phyloP scores from a whole-genome alignment of 148 eudicot genomes.

The Rhododendron mucronatum region DNA sequence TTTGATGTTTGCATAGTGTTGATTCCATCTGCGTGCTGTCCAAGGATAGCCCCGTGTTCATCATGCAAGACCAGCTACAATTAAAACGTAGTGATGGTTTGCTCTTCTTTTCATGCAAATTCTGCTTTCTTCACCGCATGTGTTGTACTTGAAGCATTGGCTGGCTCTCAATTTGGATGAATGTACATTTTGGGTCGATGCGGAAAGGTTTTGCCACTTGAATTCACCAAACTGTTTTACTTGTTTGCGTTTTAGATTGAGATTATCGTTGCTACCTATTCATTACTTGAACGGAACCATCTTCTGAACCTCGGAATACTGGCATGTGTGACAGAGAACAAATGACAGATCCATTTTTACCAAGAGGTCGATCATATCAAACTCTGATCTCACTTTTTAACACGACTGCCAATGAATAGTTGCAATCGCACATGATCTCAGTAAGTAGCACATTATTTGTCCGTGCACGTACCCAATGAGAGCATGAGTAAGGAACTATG shows the following conservation, averaged over 20 bases:
- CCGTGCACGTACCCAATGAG: too few species aligned
- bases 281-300: neutral
- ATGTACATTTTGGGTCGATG: neutral
- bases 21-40: neutral
- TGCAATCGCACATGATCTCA: too few species aligned
- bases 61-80: neutral
- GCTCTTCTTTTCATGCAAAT: neutral
- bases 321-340: neutral
- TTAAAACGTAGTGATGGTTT: neutral
- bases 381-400: neutral
- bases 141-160: neutral
- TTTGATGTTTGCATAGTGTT: neutral
- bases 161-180: neutral
- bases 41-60: neutral
- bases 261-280: neutral
- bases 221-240: neutral
- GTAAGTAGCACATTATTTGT: too few species aligned
- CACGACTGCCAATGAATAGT: neutral
- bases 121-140: neutral
- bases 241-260: neutral
- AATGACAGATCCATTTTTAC: neutral
- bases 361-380: neutral
- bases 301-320: neutral
- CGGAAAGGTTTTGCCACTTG: neutral
- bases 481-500: too few species aligned